Evolutionary conservation across 2,329 filamentous ascomycete species (phyloP).

Genomic region (Trematosphaeria pertusa): DNA sequence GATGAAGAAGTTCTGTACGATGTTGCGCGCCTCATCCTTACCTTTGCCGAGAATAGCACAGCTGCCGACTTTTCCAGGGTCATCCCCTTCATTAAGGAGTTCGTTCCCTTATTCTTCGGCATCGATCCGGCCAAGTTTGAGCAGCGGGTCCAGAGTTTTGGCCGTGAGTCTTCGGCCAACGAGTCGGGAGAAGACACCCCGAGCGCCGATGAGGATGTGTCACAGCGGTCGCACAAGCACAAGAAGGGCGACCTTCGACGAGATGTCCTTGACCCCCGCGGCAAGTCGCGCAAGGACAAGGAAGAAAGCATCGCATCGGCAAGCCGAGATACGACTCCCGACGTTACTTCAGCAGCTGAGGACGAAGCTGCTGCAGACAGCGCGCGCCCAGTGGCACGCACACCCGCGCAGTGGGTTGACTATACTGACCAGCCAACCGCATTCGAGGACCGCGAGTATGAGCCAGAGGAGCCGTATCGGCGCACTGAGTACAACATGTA

Average conservation of each 20-base stretch:
- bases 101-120: constrained; percentile 59
- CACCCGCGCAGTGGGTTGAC: constrained; percentile 69
- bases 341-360: constrained; percentile 77
- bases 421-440: constrained; percentile 63
- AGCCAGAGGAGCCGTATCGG: constrained; percentile 78
- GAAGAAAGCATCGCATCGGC: constrained; percentile 78
- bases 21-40: constrained; percentile 54
- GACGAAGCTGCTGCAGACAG: constrained; percentile 75
- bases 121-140: constrained; percentile 64
- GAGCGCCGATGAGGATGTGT: constrained; percentile 73
- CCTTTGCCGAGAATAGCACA: constrained; percentile 52
- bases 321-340: constrained; percentile 89
- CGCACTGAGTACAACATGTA: constrained; percentile 89
- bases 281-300: constrained; percentile 75
- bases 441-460: constrained; percentile 68
- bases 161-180: constrained; percentile 54
- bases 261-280: constrained; percentile 82
- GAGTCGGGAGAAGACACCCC: constrained; percentile 67
- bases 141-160: constrained; percentile 64
- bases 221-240: constrained; percentile 68
- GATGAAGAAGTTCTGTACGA: constrained; percentile 62
- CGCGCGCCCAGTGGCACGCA: constrained; percentile 65
- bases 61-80: constrained; percentile 54
- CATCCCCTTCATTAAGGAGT: constrained; percentile 57
- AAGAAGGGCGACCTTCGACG: constrained; percentile 77